Evolutionary conservation across 805 yeast species (phyloP).

Genomic region (Kodamaea jinghongensis): DNA sequence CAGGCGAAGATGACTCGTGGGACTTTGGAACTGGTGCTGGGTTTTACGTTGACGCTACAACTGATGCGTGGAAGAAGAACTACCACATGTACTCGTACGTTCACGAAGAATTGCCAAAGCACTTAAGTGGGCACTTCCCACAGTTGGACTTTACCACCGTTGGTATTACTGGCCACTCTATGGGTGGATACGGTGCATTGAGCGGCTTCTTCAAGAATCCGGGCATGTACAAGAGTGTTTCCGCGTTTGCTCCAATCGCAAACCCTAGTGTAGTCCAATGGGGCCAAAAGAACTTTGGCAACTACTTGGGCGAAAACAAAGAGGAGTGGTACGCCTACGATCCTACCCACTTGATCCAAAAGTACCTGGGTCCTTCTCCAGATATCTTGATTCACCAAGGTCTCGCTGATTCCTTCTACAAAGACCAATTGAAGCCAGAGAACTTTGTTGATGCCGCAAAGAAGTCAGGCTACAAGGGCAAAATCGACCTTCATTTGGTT

Average conservation of each 20-base stretch:
- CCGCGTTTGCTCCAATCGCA: slow-evolving; percentile 88
- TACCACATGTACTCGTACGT: slow-evolving; percentile 88
- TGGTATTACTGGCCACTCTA: slow-evolving; percentile 93
- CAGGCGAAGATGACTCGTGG: slow-evolving; percentile 80
- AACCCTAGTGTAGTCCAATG: slow-evolving; percentile 78
- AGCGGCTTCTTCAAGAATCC: slow-evolving; percentile 65
- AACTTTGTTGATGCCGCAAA: slow-evolving; percentile 60
- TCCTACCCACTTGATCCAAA: slow-evolving; percentile 71
- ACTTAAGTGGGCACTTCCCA: slow-evolving; percentile 41
- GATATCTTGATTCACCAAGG: slow-evolving; percentile 83
- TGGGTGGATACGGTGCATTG: slow-evolving; percentile 97
- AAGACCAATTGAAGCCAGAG: slow-evolving; percentile 71
- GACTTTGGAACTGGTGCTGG: slow-evolving; percentile 97
- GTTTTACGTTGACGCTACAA: slow-evolving; percentile 83
- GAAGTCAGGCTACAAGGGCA: slow-evolving; percentile 56
- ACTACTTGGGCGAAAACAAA: slow-evolving; percentile 67
- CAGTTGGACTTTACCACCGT: slow-evolving; percentile 62
- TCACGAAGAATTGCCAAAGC: slow-evolving; percentile 63
- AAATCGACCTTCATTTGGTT: slow-evolving; percentile 57
- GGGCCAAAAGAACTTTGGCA: slow-evolving; percentile 83
- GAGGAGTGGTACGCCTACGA: slow-evolving; percentile 74
- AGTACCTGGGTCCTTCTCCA: slow-evolving; percentile 50
- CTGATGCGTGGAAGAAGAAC: slow-evolving; percentile 64
- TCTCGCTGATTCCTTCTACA: slow-evolving; percentile 68
- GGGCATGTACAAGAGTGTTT: slow-evolving; percentile 69